These are phyloP conservation scores for Pinus albicaulis DNA, from an alignment of 75 land plant species.

Conservation along the genomic window DNA sequence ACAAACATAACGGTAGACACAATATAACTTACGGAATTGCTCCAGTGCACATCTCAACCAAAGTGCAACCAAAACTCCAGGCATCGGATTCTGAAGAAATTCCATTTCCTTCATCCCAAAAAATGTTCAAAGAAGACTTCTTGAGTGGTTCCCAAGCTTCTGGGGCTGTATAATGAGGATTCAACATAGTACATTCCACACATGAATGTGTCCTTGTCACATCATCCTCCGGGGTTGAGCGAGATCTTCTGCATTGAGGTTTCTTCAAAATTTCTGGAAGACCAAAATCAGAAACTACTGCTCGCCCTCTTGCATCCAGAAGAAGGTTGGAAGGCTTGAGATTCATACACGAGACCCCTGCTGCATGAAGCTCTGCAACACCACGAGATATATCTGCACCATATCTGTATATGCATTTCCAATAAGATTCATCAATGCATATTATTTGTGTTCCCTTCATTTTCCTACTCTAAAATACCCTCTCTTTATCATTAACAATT, in stretches of 20 bases:
- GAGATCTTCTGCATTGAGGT: constrained; percentile 63
- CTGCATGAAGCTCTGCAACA: constrained; percentile 96
- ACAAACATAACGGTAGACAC: neutral
- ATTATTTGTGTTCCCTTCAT: neutral
- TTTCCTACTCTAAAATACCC: neutral
- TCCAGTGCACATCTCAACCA: constrained; percentile 98
- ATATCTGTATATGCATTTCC: constrained; percentile 47
- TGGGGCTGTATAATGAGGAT: constrained; percentile 86
- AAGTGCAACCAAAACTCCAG: constrained; percentile 96
- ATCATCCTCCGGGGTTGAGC: constrained; percentile 45
- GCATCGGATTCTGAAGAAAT: constrained; percentile 90
- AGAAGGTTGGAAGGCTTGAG: constrained; percentile 90
- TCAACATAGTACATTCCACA: constrained; percentile 89
- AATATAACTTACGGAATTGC: constrained; percentile 70
- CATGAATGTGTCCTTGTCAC: constrained; percentile 62
- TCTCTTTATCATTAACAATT: neutral
- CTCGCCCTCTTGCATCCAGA: constrained; percentile 71
- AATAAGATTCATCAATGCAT: neutral
- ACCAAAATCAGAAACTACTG: constrained; percentile 93
- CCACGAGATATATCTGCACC: constrained; percentile 96
- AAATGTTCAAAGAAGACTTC: constrained; percentile 69
- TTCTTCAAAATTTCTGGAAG: constrained; percentile 80
- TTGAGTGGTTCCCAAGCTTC: constrained; percentile 98
- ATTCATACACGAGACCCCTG: constrained; percentile 90
- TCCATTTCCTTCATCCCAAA: constrained; percentile 85